Percentiles rank a stretch among this genome's conserved stretches.
Conservation (phyloP, 805 yeast genomes). For the Soucietia sequanensis region DNA sequence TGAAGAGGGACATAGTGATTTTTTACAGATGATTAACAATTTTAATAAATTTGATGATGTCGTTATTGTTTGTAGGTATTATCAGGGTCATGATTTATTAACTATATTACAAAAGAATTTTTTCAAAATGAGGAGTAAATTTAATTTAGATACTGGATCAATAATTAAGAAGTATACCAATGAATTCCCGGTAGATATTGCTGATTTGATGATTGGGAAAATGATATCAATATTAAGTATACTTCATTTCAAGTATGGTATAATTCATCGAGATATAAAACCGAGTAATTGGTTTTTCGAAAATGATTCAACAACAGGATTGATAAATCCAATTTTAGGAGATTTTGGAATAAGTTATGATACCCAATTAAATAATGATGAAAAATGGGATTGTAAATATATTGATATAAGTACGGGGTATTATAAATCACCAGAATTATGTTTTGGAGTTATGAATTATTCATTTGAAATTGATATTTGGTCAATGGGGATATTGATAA, state of each 20-base stretch:
- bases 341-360: conserved; percentile 64
- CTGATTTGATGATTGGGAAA: conserved; percentile 12
- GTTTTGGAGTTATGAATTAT: conserved; percentile 60
- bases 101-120: conserved; percentile 18
- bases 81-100: conserved; percentile 21
- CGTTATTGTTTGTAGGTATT: conserved; percentile 31
- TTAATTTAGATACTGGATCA: conserved; percentile 14
- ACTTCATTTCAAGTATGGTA: conserved; percentile 27
- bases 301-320: conserved; percentile 14
- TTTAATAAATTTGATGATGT: conserved; percentile 30
- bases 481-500: conserved; percentile 64
- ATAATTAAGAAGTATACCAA: too few relatives aligned
- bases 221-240: conserved; percentile 23
- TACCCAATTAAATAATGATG: conserved; percentile 19
- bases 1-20: conserved; percentile 3
- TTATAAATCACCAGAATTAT: conserved; percentile 73
- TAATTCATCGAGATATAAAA: conserved; percentile 44
- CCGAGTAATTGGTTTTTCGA: conserved; percentile 34
- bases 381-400: conserved; percentile 42
- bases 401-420: conserved; percentile 66
- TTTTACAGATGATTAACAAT: conserved; percentile 19
- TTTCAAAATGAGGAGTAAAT: conserved; percentile 19
- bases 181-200: conserved; percentile 12
- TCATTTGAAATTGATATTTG: conserved; percentile 63
- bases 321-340: conserved; percentile 36